Percentiles rank a stretch among this genome's conserved stretches.
Evolutionary conservation across 75 land plant species (phyloP).

Genomic region (Cryptomeria japonica): DNA sequence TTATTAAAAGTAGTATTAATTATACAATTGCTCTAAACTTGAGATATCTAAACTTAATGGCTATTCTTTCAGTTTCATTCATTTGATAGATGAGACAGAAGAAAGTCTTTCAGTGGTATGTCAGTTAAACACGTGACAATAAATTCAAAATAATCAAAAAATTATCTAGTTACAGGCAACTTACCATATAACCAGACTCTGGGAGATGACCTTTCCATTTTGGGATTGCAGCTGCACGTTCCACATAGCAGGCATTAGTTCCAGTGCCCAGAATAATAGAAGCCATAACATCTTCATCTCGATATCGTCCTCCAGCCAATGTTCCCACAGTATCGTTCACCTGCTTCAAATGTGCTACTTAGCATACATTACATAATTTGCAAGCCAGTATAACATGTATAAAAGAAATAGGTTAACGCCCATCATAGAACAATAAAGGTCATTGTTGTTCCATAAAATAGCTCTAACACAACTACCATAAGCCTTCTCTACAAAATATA

Average conservation of each 20-base stretch:
- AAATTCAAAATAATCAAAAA: neutral
- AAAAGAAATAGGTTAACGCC: neutral
- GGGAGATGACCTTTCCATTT: constrained; percentile 36
- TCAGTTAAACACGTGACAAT: neutral
- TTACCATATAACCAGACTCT: constrained; percentile 49
- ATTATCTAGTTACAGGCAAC: constrained; percentile 1
- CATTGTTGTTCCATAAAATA: neutral
- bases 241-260: constrained; percentile 82
- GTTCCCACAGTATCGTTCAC: constrained; percentile 74
- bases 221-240: constrained; percentile 51
- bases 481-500: neutral
- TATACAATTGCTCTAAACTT: neutral
- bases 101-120: neutral
- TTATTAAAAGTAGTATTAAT: neutral
- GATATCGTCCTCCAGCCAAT: constrained; percentile 60
- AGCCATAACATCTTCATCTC: constrained; percentile 63
- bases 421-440: neutral
- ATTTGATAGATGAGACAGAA: neutral
- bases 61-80: neutral
- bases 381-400: neutral
- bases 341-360: constrained; percentile 15
- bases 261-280: constrained; percentile 80
- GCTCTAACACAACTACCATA: neutral
- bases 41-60: neutral
- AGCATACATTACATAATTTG: neutral